Percentiles rank a stretch among this genome's conserved stretches.
phyloP scores from a whole-genome alignment of 352 stramenopile species.

The Pythium insidiosum region DNA sequence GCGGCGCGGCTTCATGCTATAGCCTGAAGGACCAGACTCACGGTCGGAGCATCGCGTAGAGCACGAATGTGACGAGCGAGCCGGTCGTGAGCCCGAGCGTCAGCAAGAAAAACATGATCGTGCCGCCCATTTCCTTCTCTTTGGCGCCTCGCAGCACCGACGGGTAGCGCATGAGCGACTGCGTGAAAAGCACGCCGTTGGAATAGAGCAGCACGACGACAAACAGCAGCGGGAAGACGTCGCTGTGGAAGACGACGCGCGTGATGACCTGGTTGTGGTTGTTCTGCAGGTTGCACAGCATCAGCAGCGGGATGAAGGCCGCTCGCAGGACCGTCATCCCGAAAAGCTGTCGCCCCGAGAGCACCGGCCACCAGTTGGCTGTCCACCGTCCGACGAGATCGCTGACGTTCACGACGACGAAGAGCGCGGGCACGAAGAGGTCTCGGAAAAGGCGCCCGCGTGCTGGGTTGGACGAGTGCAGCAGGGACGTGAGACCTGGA shows the following conservation, averaged over 20 bases:
- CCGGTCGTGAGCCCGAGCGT: conserved; percentile 61
- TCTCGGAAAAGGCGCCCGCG: conserved; percentile 42
- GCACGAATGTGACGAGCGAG: conserved; percentile 70
- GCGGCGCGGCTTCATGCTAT: no score
- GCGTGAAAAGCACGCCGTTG: conserved; percentile 63
- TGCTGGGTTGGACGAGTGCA: conserved; percentile 41
- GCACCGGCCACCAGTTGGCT: conserved; percentile 26
- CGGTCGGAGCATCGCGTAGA: conserved; percentile 68
- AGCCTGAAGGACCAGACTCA: conserved; percentile 15
- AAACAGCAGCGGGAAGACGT: conserved; percentile 50
- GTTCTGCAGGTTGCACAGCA: conserved; percentile 75
- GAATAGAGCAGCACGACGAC: conserved; percentile 50
- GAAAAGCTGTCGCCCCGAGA: conserved; percentile 25
- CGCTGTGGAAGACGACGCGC: conserved; percentile 63
- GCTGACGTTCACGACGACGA: conserved; percentile 73
- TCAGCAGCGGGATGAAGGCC: conserved; percentile 55
- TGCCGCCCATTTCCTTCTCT: conserved; percentile 68
- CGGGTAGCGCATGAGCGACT: conserved; percentile 78
- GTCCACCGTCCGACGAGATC: conserved; percentile 61
- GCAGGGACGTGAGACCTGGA: conserved; percentile 62
- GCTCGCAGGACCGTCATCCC: conserved; percentile 28
- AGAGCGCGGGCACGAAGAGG: conserved; percentile 66
- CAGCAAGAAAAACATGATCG: conserved; percentile 79
- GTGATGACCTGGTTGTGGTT: conserved; percentile 57
- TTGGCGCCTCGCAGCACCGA: conserved; percentile 33